A percentile compares a stretch with the other conserved stretches of the same genome.
Conservation (phyloP, 2,329 filamentous ascomycete genomes). For the Aspergillus arachidicola region DNA sequence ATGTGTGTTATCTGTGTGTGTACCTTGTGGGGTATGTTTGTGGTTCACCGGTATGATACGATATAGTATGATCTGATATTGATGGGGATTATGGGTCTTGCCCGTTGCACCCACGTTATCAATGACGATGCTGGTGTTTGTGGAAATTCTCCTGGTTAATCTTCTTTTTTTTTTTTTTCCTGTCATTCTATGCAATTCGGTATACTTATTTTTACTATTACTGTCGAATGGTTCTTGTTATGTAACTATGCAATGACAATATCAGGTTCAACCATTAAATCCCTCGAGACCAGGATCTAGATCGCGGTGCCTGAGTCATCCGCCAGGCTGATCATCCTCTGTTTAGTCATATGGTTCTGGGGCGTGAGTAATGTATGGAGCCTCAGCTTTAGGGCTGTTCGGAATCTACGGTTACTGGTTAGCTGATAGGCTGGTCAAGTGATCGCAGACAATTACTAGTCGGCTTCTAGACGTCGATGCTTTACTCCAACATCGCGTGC, state of each 20-base stretch:
- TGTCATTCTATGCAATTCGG: too few relatives aligned
- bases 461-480: too few relatives aligned
- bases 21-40: not conserved
- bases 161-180: too few relatives aligned
- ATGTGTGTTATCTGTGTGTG: not conserved
- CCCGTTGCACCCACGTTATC: not conserved
- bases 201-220: too few relatives aligned
- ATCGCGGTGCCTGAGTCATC: not conserved
- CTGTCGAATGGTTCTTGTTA: not conserved
- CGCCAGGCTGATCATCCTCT: not conserved
- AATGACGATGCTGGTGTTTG: too few relatives aligned
- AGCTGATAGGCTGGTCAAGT: too few relatives aligned
- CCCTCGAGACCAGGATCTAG: not conserved
- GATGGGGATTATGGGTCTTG: not conserved
- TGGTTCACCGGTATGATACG: not conserved
- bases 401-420: too few relatives aligned
- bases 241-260: not conserved
- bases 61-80: slow-evolving; percentile 1
- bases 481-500: too few relatives aligned
- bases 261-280: not conserved
- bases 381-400: too few relatives aligned
- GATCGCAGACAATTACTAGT: too few relatives aligned
- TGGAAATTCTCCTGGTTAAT: too few relatives aligned
- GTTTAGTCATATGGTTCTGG: not conserved
- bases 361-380: not conserved